phyloP scores from a whole-genome alignment of 768 basidiomycete species.

The Suillus brevipes region DNA sequence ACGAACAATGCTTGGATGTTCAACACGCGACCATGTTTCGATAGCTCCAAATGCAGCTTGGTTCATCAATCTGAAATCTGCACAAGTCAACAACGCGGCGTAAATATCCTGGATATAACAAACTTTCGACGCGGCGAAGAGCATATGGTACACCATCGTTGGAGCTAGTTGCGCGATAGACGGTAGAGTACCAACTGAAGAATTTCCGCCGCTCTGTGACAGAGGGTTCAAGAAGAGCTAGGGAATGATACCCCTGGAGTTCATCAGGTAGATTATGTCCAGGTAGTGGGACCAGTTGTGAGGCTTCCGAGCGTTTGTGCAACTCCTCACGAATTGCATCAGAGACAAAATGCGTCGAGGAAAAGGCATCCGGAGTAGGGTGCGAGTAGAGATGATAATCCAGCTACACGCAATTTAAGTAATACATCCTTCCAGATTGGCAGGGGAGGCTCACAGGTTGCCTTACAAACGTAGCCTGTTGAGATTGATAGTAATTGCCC shows the following conservation, averaged over 20 bases:
- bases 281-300: conserved; percentile 36
- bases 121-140: conserved; percentile 87
- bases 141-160: conserved; percentile 78
- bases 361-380: conserved; percentile 55
- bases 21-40: conserved; percentile 82
- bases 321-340: conserved; percentile 67
- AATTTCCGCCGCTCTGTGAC: conserved; percentile 66
- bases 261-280: conserved; percentile 77
- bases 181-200: conserved; percentile 78
- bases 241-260: conserved; percentile 85
- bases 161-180: conserved; percentile 79
- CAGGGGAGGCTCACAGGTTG: conserved; percentile 60
- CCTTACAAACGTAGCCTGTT: conserved; percentile 51
- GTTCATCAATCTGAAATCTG: conserved; percentile 82
- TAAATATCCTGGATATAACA: conserved; percentile 12
- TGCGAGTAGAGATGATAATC: conserved; percentile 92
- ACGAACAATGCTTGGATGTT: conserved; percentile 82
- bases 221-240: conserved; percentile 72
- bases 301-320: conserved; percentile 48
- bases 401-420: conserved; percentile 48
- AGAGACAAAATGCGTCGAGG: conserved; percentile 80
- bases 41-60: conserved; percentile 80
- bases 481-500: conserved; percentile 40
- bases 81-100: conserved; percentile 13
- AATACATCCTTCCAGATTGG: conserved; percentile 6